Evolutionary conservation across 306 rosid genomes (phyloP).

Genomic region (Senna siamea): DNA sequence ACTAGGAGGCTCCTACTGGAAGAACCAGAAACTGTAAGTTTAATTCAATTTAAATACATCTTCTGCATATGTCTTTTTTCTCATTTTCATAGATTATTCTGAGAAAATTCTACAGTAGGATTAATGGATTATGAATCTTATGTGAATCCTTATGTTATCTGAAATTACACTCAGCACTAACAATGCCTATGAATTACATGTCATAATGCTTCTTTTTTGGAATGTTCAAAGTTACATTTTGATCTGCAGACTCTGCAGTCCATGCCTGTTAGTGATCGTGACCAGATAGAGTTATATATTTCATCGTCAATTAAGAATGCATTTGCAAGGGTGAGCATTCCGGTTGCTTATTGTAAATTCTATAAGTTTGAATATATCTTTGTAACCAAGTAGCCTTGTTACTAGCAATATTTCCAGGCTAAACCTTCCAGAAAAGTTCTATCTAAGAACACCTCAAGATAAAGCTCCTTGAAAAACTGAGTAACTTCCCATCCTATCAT

Average conservation of each 20-base stretch:
- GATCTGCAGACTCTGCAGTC: slow-evolving; percentile 64
- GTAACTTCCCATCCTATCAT: not conserved
- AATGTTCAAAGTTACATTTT: slow-evolving; percentile 34
- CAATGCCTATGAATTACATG: not conserved
- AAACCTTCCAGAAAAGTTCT: slow-evolving; percentile 1
- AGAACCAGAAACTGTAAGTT: slow-evolving; percentile 79
- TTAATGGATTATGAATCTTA: slow-evolving; percentile 19
- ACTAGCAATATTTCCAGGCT: not conserved
- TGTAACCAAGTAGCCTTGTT: not conserved
- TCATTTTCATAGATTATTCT: slow-evolving; percentile 31
- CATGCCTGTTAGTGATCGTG: slow-evolving; percentile 73
- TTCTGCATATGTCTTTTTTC: not conserved
- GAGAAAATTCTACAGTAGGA: slow-evolving; percentile 13
- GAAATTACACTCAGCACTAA: not conserved
- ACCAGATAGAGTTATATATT: slow-evolving; percentile 87
- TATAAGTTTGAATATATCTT: slow-evolving; percentile 33
- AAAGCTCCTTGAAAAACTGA: not conserved
- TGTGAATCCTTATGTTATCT: not conserved
- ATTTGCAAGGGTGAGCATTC: slow-evolving; percentile 81
- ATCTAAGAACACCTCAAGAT: not conserved
- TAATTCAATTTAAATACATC: slow-evolving; percentile 34
- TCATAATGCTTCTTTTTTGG: not conserved
- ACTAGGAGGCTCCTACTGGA: slow-evolving; percentile 93
- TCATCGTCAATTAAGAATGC: slow-evolving; percentile 76
- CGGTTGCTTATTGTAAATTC: slow-evolving; percentile 30